Evolutionary conservation across 768 basidiomycete genomes (phyloP), one percentile per base, ranked within the genome.

Genomic region (Tricholoma furcatifolium): DNA sequence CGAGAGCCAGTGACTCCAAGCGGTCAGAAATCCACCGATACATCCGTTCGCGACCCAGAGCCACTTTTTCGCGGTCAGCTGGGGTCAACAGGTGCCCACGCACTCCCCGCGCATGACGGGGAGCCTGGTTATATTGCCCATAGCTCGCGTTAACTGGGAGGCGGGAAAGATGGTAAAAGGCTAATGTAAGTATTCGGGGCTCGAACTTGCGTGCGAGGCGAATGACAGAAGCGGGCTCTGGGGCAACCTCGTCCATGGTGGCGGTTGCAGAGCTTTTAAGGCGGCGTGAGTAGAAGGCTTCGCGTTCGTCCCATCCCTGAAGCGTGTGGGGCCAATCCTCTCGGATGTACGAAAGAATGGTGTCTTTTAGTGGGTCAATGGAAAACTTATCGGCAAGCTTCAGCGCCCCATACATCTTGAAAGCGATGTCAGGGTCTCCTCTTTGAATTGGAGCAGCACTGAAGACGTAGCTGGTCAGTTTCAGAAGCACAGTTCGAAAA

Each of bases 201-300:
- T 66, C 60, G 43, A 65, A 69, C 43, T 55, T 51, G 39, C 65
- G 58, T 31, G 64, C 63, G 17, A 62, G 56, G 50, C 64, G 54
- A 47, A 57, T 54, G 52, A 60, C 57, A 14, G 58, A 58, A 35
- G 61, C 60, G n/a, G 63, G 63, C 42, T 62, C 60, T n/a, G 59
- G 63, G 11, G 60, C 60, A 20, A 60, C 56, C 23, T 57, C 60
- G 46, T 60, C 74, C 72, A 67, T 64, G 35, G 53, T 62, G 8
- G 31, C 35, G 4, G 38, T 48, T 18, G 58, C 55, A 6, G 55
- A 59, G 27, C 30, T 52, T 60, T 64, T 64, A 9, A 64, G 53
- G 32, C 62, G 60, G 24, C 60, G 58, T 48, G 58, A 51, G 51
- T 62, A 64, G 7, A 64, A 54, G 15, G 60, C 58, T 51, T 64